Evolutionary conservation across 306 rosid genomes (phyloP).

Genomic region (Canavalia ensiformis): DNA sequence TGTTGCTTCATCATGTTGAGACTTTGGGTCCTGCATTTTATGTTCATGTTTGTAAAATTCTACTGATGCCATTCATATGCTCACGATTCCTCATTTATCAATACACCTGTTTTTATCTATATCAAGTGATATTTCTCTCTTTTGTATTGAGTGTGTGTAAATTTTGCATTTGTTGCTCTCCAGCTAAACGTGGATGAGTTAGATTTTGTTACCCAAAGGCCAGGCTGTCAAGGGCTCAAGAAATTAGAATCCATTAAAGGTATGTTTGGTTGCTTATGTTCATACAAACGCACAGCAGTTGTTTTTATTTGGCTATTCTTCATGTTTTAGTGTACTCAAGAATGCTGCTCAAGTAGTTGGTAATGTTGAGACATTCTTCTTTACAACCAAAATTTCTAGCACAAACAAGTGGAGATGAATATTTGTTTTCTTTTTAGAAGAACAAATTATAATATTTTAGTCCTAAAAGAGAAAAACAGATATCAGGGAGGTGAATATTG

Average conservation of each 20-base stretch:
- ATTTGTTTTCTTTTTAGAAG: conserved; percentile 18
- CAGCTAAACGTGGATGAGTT: conserved; percentile 72
- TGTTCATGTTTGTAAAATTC: background rate
- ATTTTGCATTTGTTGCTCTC: conserved; percentile 5
- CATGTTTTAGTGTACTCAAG: conserved; percentile 17
- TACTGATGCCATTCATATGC: background rate
- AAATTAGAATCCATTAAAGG: conserved; percentile 48
- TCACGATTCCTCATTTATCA: conserved; percentile 1
- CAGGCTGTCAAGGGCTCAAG: conserved; percentile 21
- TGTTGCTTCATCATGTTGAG: conserved; percentile 21
- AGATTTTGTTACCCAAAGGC: conserved; percentile 60
- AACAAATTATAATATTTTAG: conserved; percentile 12
- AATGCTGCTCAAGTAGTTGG: background rate
- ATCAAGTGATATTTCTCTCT: background rate
- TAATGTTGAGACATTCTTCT: conserved; percentile 1
- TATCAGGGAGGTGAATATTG: background rate
- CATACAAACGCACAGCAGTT: background rate
- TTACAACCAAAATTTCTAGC: conserved; percentile 4
- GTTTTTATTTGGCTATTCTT: conserved; percentile 6
- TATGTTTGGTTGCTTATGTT: conserved; percentile 36
- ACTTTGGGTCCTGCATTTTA: conserved; percentile 20
- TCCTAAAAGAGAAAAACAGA: conserved; percentile 9
- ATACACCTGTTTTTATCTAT: background rate
- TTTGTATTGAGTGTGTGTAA: background rate
- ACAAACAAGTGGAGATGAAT: conserved; percentile 17